Percentiles rank a stretch among this genome's conserved stretches.
Evolutionary conservation across 768 basidiomycete genomes (phyloP).

Genomic region (Suillus hirtellus): DNA sequence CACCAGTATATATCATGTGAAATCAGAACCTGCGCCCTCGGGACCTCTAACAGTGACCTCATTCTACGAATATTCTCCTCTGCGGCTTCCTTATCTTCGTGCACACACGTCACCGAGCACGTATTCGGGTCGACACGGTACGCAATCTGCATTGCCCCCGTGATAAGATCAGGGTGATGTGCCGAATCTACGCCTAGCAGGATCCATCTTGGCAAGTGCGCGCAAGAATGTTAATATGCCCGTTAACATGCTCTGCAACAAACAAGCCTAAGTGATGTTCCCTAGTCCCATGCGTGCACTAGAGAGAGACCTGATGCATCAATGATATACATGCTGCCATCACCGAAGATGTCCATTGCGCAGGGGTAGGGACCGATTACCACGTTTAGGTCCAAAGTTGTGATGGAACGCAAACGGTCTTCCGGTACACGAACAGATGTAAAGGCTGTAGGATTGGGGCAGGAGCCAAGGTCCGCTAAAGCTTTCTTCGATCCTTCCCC

Average conservation of each 20-base stretch:
- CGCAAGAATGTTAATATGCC: slow-evolving; percentile 51
- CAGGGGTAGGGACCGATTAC: slow-evolving; percentile 48
- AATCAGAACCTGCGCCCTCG: slow-evolving; percentile 47
- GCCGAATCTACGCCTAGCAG: slow-evolving; percentile 55
- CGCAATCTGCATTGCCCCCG: slow-evolving; percentile 39
- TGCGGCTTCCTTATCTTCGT: slow-evolving; percentile 44
- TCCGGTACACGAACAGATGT: slow-evolving; percentile 33
- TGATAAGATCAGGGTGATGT: slow-evolving; percentile 50
- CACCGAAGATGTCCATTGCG: slow-evolving; percentile 51
- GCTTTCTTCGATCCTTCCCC: slow-evolving; percentile 37
- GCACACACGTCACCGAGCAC: slow-evolving; percentile 39
- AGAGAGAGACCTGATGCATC: slow-evolving; percentile 40
- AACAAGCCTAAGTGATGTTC: background rate
- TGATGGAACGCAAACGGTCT: slow-evolving; percentile 37
- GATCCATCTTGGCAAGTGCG: slow-evolving; percentile 54
- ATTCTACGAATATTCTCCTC: slow-evolving; percentile 44
- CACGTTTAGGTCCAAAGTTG: slow-evolving; percentile 28
- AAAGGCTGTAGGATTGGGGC: slow-evolving; percentile 36
- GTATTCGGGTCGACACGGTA: slow-evolving; percentile 14
- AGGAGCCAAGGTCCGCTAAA: slow-evolving; percentile 36
- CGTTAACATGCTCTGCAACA: slow-evolving; percentile 42
- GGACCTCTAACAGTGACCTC: slow-evolving; percentile 36
- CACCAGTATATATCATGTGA: slow-evolving; percentile 59
- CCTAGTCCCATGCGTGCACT: too few relatives aligned
- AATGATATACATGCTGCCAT: slow-evolving; percentile 57